Evolutionary conservation across 2,329 filamentous ascomycete species (phyloP).

Genomic region (Fonsecaea pugnacius): DNA sequence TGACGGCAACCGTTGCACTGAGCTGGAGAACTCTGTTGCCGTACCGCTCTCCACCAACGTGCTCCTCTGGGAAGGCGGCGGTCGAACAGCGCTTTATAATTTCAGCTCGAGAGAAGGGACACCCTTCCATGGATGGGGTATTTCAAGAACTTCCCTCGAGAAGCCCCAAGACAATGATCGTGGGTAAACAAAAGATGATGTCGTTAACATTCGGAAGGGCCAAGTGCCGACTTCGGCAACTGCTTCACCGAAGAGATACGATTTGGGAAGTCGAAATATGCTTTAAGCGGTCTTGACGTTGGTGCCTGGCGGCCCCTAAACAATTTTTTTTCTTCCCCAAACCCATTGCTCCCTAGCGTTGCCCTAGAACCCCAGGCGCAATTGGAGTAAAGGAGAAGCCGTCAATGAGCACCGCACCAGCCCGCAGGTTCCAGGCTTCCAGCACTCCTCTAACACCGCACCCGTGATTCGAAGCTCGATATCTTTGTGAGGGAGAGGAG

Average conservation of each 20-base stretch:
- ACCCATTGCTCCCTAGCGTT: background rate
- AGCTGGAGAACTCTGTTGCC: no score
- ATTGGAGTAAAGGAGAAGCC: background rate
- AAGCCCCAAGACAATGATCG: no score
- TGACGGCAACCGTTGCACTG: no score
- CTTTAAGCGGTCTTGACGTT: background rate
- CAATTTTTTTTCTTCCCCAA: background rate
- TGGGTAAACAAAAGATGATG: no score
- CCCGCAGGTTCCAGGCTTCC: background rate
- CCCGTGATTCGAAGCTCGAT: background rate
- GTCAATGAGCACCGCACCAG: background rate
- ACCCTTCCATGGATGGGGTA: no score
- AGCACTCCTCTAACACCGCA: background rate
- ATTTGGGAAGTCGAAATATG: slow-evolving; percentile 1
- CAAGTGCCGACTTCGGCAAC: background rate
- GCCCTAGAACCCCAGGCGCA: background rate
- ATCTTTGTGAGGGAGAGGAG: background rate
- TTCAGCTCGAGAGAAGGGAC: no score
- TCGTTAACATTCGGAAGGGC: no score
- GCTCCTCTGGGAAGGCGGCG: no score
- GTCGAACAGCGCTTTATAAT: no score
- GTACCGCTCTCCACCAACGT: no score
- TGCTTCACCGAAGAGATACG: background rate
- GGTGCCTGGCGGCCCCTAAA: background rate
- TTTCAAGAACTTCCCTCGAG: no score